Evolutionary conservation across 371 early-diverging fungal species (phyloP), one percentile per base, ranked within the genome.

Genomic region (Apophysomyces sp.): DNA sequence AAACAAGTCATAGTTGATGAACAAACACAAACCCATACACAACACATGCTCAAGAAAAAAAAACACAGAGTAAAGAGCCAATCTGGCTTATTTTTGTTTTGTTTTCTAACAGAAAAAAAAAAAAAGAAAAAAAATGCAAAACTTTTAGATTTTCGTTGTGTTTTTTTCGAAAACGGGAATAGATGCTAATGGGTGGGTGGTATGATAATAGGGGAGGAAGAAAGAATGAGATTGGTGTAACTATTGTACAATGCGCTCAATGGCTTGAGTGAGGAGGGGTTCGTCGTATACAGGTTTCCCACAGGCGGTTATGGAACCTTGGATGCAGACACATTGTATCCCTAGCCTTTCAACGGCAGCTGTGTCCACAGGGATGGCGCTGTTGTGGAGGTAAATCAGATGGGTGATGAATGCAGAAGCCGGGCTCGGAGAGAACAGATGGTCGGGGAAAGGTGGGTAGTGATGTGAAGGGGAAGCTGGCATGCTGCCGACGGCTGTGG

Each of bases 381-480:
- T 74, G 58, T 80, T 77, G 54, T 77, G 55, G 77, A 55, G 40
- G 29, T 85, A 89, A 34, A 87, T 69, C 64, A 89, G 26, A 65
- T 89, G 88, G 0, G 87, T 87, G 32, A 89, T 83, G 60, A 80
- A 89, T 29, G 74, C 66, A 1, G 70, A 58, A 13, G 87, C 83
- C 21, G 82, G 81, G 58, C 79, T 73, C 44, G 67, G 51, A 9
- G 39, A 53, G 68, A 80, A 63, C 15, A 70, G 60, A 27, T 70
- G 52, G 26, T 60, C 55, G 18, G 63, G 68, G 29, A 72, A 69
- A 3, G 61, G 41, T 2, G 63, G 58, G 36, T 69, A 80, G 24
- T 60, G 71, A 13, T n/a, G 26, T 21, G 66, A 57, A 27, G 57
- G 58, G 31, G 57, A 40, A 44, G 16, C 40, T 8, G 61, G 55